These are phyloP conservation scores for Lentinula novae-zelandiae DNA, from an alignment of 1,284 basidiomycete species.

Conservation along the genomic window DNA sequence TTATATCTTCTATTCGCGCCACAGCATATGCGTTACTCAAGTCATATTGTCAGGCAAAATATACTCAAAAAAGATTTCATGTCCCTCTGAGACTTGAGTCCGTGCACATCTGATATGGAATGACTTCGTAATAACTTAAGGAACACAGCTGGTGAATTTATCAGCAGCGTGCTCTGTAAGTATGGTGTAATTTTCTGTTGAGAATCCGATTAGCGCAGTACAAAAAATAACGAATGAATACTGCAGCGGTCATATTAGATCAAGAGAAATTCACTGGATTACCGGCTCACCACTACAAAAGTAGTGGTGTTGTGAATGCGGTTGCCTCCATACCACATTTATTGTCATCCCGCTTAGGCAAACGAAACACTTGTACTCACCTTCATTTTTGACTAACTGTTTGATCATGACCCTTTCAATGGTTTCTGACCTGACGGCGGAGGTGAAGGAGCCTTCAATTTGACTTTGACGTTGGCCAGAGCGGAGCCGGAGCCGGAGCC, in stretches of 20 bases:
- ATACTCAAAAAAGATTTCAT: too few species aligned
- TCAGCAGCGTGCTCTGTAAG: too few species aligned
- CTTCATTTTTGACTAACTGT: conserved; percentile 4
- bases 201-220: background rate
- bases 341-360: conserved; percentile 50
- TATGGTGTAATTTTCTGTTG: background rate
- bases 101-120: too few species aligned
- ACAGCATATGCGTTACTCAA: conserved; percentile 4
- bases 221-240: background rate
- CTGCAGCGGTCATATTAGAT: conserved; percentile 76
- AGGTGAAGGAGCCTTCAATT: background rate
- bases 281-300: conserved; percentile 27
- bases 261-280: conserved; percentile 66
- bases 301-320: conserved; percentile 24
- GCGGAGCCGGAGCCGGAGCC: conserved; percentile 9
- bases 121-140: too few species aligned
- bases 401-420: background rate
- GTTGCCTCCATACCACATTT: conserved; percentile 72
- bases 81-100: too few species aligned
- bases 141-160: too few species aligned
- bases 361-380: conserved; percentile 12
- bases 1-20: conserved; percentile 10
- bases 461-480: conserved; percentile 2
- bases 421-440: background rate
- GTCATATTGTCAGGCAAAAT: too few species aligned